Evolutionary conservation across 768 basidiomycete species (phyloP), one percentile per base, ranked within the genome.

Genomic region (Russula griseocarnosa): DNA sequence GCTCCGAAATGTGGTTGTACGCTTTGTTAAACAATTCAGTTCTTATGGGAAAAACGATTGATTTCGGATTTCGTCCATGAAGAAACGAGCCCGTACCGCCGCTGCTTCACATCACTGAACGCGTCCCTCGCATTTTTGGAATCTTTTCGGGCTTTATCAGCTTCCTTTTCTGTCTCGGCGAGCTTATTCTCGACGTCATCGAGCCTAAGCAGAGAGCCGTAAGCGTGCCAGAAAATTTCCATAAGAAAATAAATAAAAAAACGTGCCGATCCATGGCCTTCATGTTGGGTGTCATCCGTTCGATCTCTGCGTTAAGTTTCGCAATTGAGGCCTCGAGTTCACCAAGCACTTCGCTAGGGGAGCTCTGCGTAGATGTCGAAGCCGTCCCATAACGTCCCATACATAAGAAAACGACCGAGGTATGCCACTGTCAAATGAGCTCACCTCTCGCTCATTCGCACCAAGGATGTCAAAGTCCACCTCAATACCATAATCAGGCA

Each of bases 201-300:
- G 30, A 94, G 78, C 62, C 92, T 89, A 50, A n/a, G n/a, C 42
- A 49, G 34, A 20, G 30, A 11, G 1, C 22, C 13, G 16, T 59
- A 38, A 42, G 22, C 13, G 16, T 1, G 24, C 2, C 9, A 58
- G 26, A 22, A 47, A 30, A 14, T 66, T 18, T 6, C 38, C 16
- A 10, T 63, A 44, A 13, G 26, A 47, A 9, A 28, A n/a, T n/a
- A n/a, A n/a, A n/a, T n/a, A 1, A 32, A n/a, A 38, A 51, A 38
- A 71, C 86, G 22, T 63, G 89, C 88, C 88, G 79, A 67, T 98
- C 94, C 68, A 95, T 90, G 0, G 96, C 96, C 74, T 98, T 98
- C 84, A 98, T 80, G 73, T 98, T 99, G 13, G 96, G 95, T 1
- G 93, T 91, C 87, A 98, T 92, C 56, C 85, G 82, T 69, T 95